Base-by-base conservation (phyloP, 192 early-diverging fungal genomes). In the Mortierella alpina region DNA sequence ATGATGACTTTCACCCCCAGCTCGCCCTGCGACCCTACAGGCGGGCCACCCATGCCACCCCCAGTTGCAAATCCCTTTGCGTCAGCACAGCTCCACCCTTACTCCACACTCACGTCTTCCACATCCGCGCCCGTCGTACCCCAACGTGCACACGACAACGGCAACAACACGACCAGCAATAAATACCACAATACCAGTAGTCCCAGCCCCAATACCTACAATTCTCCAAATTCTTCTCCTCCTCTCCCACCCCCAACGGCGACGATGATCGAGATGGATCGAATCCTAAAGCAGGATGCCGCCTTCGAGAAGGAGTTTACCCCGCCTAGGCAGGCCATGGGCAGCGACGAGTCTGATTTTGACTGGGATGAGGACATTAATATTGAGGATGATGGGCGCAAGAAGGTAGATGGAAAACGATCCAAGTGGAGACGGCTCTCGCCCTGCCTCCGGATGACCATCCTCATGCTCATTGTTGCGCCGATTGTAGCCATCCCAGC, bases 401-500 rank as follows among this genome's bases (percentile, higher is more conserved):
- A 57, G 5, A 63, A 61, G 17, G 63, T 67, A 17, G 44, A 72
- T 18, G 71, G 31, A 23, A 12, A 31, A n/a, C 77, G 77, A 48
- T 74, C 77, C 10, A 72, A 71, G 20, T 89, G 88, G 88, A 84
- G 86, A 46, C 73, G 84, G 70, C 88, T 89, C 67, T 87, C 90
- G 40, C 68, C 89, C 13, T 80, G 67, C 50, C 48, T 91, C 47
- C 84, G 90, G 7, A 86, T 88, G 44, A 56, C 89, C 52, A 71
- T 83, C 44, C 81, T 89, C 44, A 88, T 89, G 84, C n/a, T 88
- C 0, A 72, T 83, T 7, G 85, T 87, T 20, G 85, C 87, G 11
- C 82, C 85, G 10, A 63, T 91, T 17, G 67, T 91, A 15, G 85
- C 87, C 22, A 72, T 82, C 23, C 90, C 90, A 12, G 83, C 84